These are phyloP conservation scores for Vigna reflexopilosa DNA, from an alignment of 306 rosid genomes.

Conservation along the genomic window DNA sequence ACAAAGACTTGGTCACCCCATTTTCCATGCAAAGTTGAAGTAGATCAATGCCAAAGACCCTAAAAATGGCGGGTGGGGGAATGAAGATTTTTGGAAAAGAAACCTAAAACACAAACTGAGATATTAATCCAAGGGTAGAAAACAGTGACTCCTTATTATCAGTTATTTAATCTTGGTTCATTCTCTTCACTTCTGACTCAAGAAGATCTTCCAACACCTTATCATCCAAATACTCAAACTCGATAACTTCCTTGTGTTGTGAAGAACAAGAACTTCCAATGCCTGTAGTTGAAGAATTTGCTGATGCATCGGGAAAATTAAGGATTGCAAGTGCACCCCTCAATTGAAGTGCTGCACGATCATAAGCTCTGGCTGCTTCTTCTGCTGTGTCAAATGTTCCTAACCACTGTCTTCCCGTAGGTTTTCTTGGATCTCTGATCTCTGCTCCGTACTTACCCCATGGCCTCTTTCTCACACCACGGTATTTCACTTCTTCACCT, in stretches of 20 bases:
- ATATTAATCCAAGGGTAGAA: too few species aligned
- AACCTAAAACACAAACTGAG: background rate
- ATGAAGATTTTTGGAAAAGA: background rate
- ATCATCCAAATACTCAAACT: conserved; percentile 51
- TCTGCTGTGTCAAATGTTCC: conserved; percentile 80
- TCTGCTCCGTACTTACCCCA: conserved; percentile 85
- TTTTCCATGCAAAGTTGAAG: background rate
- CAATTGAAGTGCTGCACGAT: conserved; percentile 68
- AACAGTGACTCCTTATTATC: too few species aligned
- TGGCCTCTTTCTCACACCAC: conserved; percentile 75
- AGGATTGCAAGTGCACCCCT: conserved; percentile 62
- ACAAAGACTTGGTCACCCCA: too few species aligned
- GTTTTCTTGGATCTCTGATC: conserved; percentile 67
- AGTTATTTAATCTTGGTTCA: background rate
- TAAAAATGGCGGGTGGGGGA: background rate
- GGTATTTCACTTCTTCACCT: conserved; percentile 55
- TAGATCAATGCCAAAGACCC: background rate
- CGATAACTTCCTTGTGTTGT: conserved; percentile 39
- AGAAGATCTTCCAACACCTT: conserved; percentile 56
- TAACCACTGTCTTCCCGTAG: conserved; percentile 67
- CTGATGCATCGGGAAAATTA: conserved; percentile 42
- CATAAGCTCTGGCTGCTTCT: conserved; percentile 82
- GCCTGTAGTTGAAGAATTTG: background rate
- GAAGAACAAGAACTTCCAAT: conserved; percentile 38
- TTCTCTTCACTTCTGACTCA: conserved; percentile 21